Evolutionary conservation across 2,329 filamentous ascomycete species (phyloP), one percentile per base, ranked within the genome.

Genomic region (Fusarium albidum): DNA sequence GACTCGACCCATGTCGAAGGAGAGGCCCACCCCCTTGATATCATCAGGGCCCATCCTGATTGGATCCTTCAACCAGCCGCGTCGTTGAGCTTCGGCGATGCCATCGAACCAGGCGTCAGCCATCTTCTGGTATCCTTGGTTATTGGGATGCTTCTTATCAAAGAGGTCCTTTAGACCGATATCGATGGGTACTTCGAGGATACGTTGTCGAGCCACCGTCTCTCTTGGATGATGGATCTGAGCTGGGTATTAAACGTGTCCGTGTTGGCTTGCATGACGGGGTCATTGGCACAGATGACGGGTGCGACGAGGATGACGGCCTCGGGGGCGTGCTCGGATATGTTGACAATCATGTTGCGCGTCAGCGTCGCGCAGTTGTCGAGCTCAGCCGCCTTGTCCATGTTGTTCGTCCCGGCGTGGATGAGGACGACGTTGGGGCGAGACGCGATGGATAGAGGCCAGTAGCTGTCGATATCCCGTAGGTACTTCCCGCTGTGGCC

Each of bases 61-160:
- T 13, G 58, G 58, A 14, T 10, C 47, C 45, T 61, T 45, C 29
- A 61, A 5, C 57, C 57, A 61, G 10, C 53, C 57, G 14, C 34
- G 60, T 18, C 38, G 25, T 9, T 58, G 42, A 13, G 57, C 58
- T 12, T 55, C 45, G 0, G 45, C 7, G 27, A 61, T 61, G 8
- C 39, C 53, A n/a, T 58, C 39, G 5, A 58, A 11, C 58, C 58
- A 61, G 9, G 58, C 57, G 14, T 54, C 25, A 2, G 58, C 53
- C 58, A 61, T 61, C 29, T 61, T 61, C 28, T 58, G 29, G 28
- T 61, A 61, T 1, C 58, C 58, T n/a, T 15, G 14, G 17, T 61
- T 49, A 9, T 61, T 61, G 5, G 58, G 58, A 12, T 61, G 58
- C 9, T 61, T 61, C 0, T 31, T 18, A 5, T 61, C 58, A 5